Conservation (phyloP, 1,139 yeast species). For the Protomyces inundatus region DNA sequence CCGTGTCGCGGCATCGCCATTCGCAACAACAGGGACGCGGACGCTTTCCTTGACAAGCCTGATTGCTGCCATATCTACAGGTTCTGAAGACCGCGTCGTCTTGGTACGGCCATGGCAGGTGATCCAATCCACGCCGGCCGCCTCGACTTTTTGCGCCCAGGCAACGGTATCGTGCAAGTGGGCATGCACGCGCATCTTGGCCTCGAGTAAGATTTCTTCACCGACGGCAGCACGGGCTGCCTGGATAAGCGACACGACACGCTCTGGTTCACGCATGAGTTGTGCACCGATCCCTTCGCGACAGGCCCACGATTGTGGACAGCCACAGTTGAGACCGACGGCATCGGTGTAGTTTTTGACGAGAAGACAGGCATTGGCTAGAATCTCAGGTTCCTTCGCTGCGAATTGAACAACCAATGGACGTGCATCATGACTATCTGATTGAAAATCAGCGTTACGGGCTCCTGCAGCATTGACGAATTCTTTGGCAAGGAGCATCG, state of each 20-base stretch:
- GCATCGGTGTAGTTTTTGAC: constrained; percentile 90
- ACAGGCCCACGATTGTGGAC: constrained; percentile 92
- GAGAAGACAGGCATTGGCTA: constrained; percentile 78
- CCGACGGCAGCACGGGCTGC: constrained; percentile 77
- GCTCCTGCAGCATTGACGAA: constrained; percentile 83
- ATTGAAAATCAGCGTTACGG: constrained; percentile 75
- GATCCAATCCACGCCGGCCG: constrained; percentile 85
- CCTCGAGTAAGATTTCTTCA: constrained; percentile 65
- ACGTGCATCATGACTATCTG: constrained; percentile 48
- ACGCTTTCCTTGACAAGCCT: constrained; percentile 57
- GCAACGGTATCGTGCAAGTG: constrained; percentile 62
- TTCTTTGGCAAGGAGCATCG: constrained; percentile 94
- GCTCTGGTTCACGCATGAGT: constrained; percentile 73
- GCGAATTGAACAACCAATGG: constrained; percentile 89
- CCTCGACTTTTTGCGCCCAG: constrained; percentile 67
- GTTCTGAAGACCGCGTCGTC: constrained; percentile 74
- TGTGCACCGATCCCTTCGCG: constrained; percentile 98
- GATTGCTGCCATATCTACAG: constrained; percentile 80
- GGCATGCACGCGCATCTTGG: constrained; percentile 81
- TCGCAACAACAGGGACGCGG: constrained; percentile 79
- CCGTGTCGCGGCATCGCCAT: constrained; percentile 80
- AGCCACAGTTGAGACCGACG: constrained; percentile 91
- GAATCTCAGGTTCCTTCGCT: constrained; percentile 77
- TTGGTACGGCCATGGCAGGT: constrained; percentile 92
- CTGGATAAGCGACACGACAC: constrained; percentile 75